Evolutionary conservation across 106 monocot genomes (phyloP), one percentile per base, ranked within the genome.

Genomic region (Gastrodia elata): DNA sequence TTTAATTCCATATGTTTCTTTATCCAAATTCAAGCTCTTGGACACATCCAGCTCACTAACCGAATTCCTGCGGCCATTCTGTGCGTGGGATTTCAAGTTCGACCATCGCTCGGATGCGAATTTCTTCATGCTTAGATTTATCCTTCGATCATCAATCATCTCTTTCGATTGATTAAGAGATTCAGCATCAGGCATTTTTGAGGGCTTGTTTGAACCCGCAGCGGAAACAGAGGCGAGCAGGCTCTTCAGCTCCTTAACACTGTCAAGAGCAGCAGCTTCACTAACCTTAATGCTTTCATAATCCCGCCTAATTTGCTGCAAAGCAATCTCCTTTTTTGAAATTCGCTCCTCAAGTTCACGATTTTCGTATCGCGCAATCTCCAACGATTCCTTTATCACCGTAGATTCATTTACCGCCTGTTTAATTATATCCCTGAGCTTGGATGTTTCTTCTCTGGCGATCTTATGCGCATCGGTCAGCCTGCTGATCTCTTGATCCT

Each of bases 341-440:
- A 86, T 10, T 34, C 70, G 20, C 7, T 88, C 84, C 70, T 84
- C 79, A 11, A 91, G 76, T 24, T 69, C 68, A 56, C 77, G 82
- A 52, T 84, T 91, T 59, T 91, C 86, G 27, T 20, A 55, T 41
- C 86, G 72, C 0, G 82, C 81, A 27, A 82, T 83, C 81, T 93
- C 85, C 38, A 89, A 26, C 0, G 84, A 78, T 46, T 93, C 89
- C 64, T 89, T 83, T 15, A 76, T 76, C 9, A 80, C 74, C 0
- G 58, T 87, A 9, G 89, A 80, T 72, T 93, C 89, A 30, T 83
- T 83, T 61, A 93, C 68, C 1, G 89, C 87, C 65, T 89, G 86
- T 71, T 89, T 92, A 71, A 89, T 64, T 43, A 87, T 87, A 56
- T 92, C 92, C 34, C 92, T 75, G 59, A 88, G 38, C 46, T 74